Evolutionary conservation across 805 yeast species (phyloP), one percentile per base, ranked within the genome.

Genomic region (Peterozyma toletana): DNA sequence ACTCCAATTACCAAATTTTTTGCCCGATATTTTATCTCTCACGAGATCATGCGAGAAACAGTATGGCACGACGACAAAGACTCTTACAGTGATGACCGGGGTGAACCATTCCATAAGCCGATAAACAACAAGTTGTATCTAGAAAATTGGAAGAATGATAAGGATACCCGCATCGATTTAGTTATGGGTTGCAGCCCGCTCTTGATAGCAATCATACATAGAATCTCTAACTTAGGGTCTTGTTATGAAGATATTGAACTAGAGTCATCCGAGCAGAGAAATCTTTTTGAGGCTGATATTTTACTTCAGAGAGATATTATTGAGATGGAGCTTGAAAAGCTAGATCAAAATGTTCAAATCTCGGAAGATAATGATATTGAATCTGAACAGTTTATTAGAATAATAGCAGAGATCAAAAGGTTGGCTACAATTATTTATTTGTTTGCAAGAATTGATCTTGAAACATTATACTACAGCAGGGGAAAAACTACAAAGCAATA

Each of bases 11-110:
- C 58, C 10, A 58, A 52, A 30, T 67, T 68, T 42, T 66, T 67
- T 44, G 55, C 63, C 6, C 46, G 69, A 14, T 68, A 67, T 46
- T 63, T 69, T 47, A 57, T 65, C 5, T 55, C 66, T 11, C 73
- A 69, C 48, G 74, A 69, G 45, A 66, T 69, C 2, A 63, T 69
- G 70, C 69, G 71, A 3, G 69, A 66, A 39, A 68, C 73, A 0
- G 69, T 67, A 2, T 66, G 68, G 70, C n/a, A n/a, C n/a, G n/a
- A n/a, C n/a, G n/a, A n/a, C n/a, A n/a, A n/a, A n/a, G n/a, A n/a
- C n/a, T n/a, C n/a, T n/a, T n/a, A n/a, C n/a, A 53, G 55, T 15
- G 51, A 53, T 36, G 58, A 57, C 30, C 43, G 42, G 14, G 37
- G 44, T 9, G 31, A 35, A 27, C 18, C 43, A 10, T 37, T 47